Evolutionary conservation across 495 filamentous ascomycete genomes (phyloP).

Genomic region (Xylaria curta): DNA sequence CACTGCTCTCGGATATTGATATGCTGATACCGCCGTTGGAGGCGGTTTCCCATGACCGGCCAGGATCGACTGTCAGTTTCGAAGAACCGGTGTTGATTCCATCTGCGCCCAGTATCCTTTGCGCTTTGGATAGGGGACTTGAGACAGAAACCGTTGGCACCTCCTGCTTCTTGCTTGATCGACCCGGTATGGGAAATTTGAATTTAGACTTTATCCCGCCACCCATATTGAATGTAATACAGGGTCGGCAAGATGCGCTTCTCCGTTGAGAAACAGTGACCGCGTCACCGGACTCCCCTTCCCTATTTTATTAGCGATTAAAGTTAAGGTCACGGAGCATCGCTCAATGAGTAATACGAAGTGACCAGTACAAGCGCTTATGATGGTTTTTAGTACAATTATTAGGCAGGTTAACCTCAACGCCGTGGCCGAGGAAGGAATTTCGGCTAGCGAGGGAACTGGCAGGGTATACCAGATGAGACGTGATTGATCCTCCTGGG

Average conservation of each 20-base stretch:
- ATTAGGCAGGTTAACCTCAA: not conserved
- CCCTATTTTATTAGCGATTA: not conserved
- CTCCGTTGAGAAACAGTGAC: constrained; percentile 5
- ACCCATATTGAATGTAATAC: constrained; percentile 46
- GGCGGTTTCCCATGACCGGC: constrained; percentile 50
- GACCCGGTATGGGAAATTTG: constrained; percentile 58
- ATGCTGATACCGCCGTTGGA: constrained; percentile 58
- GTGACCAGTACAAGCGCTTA: not conserved
- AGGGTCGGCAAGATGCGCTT: constrained; percentile 11
- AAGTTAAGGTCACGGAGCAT: constrained; percentile 6
- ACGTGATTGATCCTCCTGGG: constrained; percentile 15
- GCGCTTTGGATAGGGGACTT: constrained; percentile 49
- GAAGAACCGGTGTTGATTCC: constrained; percentile 39
- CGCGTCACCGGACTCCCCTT: not conserved
- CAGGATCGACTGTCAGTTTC: constrained; percentile 31
- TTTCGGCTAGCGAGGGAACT: constrained; percentile 20
- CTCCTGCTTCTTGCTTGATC: constrained; percentile 44
- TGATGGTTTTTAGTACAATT: not conserved
- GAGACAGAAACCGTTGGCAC: constrained; percentile 30
- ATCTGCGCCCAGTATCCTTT: constrained; percentile 52
- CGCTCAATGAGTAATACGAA: constrained; percentile 1
- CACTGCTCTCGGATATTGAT: constrained; percentile 54
- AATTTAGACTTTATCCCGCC: constrained; percentile 55
- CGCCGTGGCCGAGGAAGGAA: not conserved
- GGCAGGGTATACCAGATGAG: constrained; percentile 15